Evolutionary conservation across 257 asterid genomes (phyloP).

Genomic region (Coffea canephora): DNA sequence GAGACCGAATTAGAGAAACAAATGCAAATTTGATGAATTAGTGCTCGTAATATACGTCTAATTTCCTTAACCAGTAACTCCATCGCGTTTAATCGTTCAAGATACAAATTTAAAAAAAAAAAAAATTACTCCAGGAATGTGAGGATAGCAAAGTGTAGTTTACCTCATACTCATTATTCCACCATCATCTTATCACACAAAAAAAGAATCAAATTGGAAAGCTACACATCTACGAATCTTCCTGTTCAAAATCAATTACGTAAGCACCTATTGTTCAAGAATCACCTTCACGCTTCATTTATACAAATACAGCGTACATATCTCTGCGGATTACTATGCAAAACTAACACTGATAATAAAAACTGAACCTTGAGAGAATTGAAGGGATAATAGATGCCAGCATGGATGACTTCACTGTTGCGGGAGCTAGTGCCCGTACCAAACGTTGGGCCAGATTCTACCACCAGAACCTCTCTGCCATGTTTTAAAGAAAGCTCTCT

Average conservation of each 20-base stretch:
- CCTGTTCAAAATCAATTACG: too few relatives aligned
- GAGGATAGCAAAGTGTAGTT: too few relatives aligned
- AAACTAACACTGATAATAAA: neutral
- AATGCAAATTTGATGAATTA: too few relatives aligned
- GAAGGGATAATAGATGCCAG: slow-evolving; percentile 78
- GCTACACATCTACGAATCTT: neutral
- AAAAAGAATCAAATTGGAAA: neutral
- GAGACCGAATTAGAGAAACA: too few relatives aligned
- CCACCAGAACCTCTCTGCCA: slow-evolving; percentile 66
- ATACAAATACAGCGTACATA: too few relatives aligned
- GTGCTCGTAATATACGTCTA: too few relatives aligned
- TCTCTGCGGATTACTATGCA: neutral
- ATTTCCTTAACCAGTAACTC: too few relatives aligned
- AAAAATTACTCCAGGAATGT: too few relatives aligned
- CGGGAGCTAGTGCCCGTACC: slow-evolving; percentile 84
- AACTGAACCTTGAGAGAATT: slow-evolving; percentile 63
- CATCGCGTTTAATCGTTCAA: too few relatives aligned
- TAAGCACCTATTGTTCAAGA: neutral
- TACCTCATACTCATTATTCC: neutral
- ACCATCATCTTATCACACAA: neutral
- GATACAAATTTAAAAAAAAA: too few relatives aligned
- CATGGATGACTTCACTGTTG: slow-evolving; percentile 90
- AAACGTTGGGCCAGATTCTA: slow-evolving; percentile 76
- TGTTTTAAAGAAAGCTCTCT: slow-evolving; percentile 65
- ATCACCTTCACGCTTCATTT: neutral